Evolutionary conservation across 768 basidiomycete species (phyloP).

Genomic region (Amylocystis lapponica): DNA sequence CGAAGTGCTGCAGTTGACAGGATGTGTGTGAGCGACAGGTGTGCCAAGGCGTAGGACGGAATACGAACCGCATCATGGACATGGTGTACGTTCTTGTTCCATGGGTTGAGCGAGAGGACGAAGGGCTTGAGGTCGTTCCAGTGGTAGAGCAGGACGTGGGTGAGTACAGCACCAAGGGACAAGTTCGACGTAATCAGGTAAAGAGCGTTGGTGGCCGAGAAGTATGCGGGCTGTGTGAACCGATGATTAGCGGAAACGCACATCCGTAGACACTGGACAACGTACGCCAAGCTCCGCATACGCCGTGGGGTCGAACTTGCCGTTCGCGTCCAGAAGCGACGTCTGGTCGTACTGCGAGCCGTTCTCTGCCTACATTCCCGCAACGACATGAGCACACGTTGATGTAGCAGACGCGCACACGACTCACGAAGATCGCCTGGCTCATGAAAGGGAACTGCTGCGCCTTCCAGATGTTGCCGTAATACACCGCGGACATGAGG

Average conservation of each 20-base stretch:
- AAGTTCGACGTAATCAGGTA: slow-evolving; percentile 29
- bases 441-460: slow-evolving; percentile 54
- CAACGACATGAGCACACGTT: neutral
- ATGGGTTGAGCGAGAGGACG: slow-evolving; percentile 27
- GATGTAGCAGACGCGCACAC: too few species aligned
- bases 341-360: slow-evolving; percentile 35
- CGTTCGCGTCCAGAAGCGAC: slow-evolving; percentile 42
- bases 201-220: slow-evolving; percentile 30
- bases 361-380: slow-evolving; percentile 3
- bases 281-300: slow-evolving; percentile 21
- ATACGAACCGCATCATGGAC: slow-evolving; percentile 28
- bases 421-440: slow-evolving; percentile 24
- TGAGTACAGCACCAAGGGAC: slow-evolving; percentile 27
- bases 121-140: slow-evolving; percentile 30
- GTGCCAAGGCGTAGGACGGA: too few species aligned
- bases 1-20: slow-evolving; percentile 38
- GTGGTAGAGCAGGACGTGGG: slow-evolving; percentile 32
- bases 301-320: slow-evolving; percentile 22
- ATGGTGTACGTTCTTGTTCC: slow-evolving; percentile 22
- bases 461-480: slow-evolving; percentile 49
- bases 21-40: too few species aligned
- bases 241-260: too few species aligned
- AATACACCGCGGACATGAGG: slow-evolving; percentile 25
- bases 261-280: too few species aligned
- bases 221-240: slow-evolving; percentile 33